Conservation (phyloP, 139 green algal genomes). For the Chlorella sp. region DNA sequence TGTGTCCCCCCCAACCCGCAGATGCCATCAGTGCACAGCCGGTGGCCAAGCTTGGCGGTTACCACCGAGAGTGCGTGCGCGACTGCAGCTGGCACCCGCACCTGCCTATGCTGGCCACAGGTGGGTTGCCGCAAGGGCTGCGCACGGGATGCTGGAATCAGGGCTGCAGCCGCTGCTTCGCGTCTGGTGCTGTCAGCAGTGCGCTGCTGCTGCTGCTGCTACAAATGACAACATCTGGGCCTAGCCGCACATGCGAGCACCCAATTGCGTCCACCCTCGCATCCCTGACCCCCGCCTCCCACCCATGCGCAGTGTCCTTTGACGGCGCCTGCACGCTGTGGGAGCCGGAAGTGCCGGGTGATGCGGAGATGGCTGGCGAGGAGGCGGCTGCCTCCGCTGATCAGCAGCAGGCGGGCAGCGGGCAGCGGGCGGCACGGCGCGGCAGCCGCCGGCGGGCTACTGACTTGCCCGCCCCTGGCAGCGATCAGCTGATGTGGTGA, state of each 20-base stretch:
- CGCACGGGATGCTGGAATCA: not conserved
- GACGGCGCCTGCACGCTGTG: conserved; percentile 78
- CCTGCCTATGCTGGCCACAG: conserved; percentile 70
- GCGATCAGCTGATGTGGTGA: conserved; percentile 23
- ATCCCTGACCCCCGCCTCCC: not conserved
- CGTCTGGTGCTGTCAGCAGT: no score
- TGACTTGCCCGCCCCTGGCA: not conserved
- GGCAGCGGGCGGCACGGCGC: no score
- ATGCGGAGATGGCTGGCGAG: conserved; percentile 13
- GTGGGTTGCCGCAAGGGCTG: not conserved
- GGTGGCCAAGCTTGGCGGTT: conserved; percentile 41
- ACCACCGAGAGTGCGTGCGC: conserved; percentile 79
- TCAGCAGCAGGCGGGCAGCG: conserved; percentile 5
- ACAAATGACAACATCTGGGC: no score
- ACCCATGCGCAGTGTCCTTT: conserved; percentile 60
- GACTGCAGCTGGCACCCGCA: conserved; percentile 93
- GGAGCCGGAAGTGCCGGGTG: conserved; percentile 42
- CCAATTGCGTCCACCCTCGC: no score
- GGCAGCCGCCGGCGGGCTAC: not conserved
- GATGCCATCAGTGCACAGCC: conserved; percentile 82
- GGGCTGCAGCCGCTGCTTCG: not conserved
- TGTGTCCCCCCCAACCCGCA: no score
- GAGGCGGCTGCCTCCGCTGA: not conserved
- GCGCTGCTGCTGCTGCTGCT: not conserved
- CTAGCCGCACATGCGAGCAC: no score